Conservation (phyloP, 306 rosid genomes). For the Geum urbanum region DNA sequence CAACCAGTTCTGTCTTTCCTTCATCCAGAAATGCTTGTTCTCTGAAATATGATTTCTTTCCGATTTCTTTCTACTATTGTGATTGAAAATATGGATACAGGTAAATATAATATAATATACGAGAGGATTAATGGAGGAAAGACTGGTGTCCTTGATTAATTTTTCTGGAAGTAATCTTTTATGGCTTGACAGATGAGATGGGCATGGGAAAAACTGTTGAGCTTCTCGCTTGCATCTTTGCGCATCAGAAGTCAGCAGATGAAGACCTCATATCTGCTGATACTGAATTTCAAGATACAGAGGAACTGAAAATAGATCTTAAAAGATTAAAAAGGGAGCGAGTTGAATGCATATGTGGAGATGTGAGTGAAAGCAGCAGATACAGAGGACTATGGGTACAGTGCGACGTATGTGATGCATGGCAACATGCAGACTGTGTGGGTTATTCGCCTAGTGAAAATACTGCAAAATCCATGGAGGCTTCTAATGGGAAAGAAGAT, state of each 20-base stretch:
- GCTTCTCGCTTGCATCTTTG: slow-evolving; percentile 80
- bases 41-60: neutral
- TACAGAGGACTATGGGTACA: slow-evolving; percentile 95
- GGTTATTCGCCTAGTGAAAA: slow-evolving; percentile 75
- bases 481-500: slow-evolving; percentile 30
- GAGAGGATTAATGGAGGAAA: neutral
- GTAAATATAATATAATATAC: neutral
- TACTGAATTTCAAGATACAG: slow-evolving; percentile 28
- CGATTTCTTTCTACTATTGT: neutral
- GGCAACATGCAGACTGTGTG: slow-evolving; percentile 98
- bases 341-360: slow-evolving; percentile 83
- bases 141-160: slow-evolving; percentile 15
- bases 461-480: slow-evolving; percentile 39
- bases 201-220: slow-evolving; percentile 96
- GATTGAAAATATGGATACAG: neutral
- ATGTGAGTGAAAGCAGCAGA: slow-evolving; percentile 70
- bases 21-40: neutral
- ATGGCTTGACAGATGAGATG: slow-evolving; percentile 71
- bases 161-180: slow-evolving; percentile 20
- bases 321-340: slow-evolving; percentile 79
- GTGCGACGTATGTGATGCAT: slow-evolving; percentile 91
- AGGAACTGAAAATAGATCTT: slow-evolving; percentile 36
- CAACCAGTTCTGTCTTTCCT: slow-evolving; percentile 11
- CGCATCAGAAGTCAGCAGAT: slow-evolving; percentile 58
- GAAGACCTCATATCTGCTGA: slow-evolving; percentile 40